phyloP scores from a whole-genome alignment of 1,284 basidiomycete genomes.

The Ustilago trichophora region DNA sequence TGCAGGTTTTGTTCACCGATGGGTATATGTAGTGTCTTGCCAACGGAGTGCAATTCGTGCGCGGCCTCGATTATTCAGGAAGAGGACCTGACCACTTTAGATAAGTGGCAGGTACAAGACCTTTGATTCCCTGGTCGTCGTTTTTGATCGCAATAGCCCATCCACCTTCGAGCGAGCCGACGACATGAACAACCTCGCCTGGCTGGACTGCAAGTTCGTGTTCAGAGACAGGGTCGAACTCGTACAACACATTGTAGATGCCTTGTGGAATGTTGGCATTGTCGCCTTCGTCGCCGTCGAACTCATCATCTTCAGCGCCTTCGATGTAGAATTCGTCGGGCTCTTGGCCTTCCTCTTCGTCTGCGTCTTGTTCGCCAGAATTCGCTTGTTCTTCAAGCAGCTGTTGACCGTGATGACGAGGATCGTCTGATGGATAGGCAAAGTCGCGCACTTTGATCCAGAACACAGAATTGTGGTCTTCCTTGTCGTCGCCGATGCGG shows the following conservation, averaged over 20 bases:
- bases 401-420: conserved; percentile 32
- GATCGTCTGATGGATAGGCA: conserved; percentile 41
- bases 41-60: neutral
- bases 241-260: conserved; percentile 51
- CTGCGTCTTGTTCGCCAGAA: neutral
- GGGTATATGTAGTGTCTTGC: conserved; percentile 1
- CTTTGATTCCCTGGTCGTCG: conserved; percentile 19
- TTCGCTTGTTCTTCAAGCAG: conserved; percentile 2
- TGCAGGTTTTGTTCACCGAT: too few species aligned
- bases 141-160: conserved; percentile 51
- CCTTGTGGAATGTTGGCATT: conserved; percentile 32
- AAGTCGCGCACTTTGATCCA: conserved; percentile 48
- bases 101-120: conserved; percentile 48
- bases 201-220: conserved; percentile 47
- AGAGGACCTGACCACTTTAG: conserved; percentile 40
- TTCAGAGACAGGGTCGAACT: conserved; percentile 48
- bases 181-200: conserved; percentile 42
- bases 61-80: conserved; percentile 1
- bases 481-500: neutral
- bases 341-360: conserved; percentile 17
- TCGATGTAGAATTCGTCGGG: conserved; percentile 34
- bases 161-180: conserved; percentile 50
- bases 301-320: conserved; percentile 46
- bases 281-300: conserved; percentile 41
- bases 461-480: neutral